Evolutionary conservation across 768 basidiomycete species (phyloP), one percentile per base, ranked within the genome.

Genomic region (Mycena sanguinolenta): DNA sequence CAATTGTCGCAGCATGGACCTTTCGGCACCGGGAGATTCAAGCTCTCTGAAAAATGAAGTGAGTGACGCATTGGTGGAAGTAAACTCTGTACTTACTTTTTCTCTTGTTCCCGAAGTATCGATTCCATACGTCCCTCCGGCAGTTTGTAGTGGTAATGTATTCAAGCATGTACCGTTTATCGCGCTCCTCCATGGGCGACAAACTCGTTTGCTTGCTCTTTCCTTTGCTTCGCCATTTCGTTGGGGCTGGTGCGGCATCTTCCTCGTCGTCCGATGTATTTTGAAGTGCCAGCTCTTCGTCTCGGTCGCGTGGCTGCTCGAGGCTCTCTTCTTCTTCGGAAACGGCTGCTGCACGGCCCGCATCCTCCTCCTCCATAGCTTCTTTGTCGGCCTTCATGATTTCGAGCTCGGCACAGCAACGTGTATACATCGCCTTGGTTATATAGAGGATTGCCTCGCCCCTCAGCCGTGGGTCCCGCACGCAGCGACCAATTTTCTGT

Each of bases 1-100:
- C 73, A 74, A 57, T 71, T 71, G 17, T 74, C 73, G 38, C 73
- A 73, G 34, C 73, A 73, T 2, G 59, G 65, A 3, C 59, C 63
- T 2, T 30, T 30, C 1, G 69, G 53, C 1, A 61, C 53, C 0
- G 44, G 59, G 7, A 38, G 39, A 16, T 12, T 16, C 49, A 69
- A 27, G 9, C 17, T 28, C n/a, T 50, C 67, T 68, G 52, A 17
- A 52, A 39, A 60, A 17, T 16, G 10, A n/a, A n/a, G 46, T 58
- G 1, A 52, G 38, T 8, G 19, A 19, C 21, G 27, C n/a, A n/a
- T 17, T 28, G 25, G 6, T 34, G 32, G 21, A 58, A 17, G 10
- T 23, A 34, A 4, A 2, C 21, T 36, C 8, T 3, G 10, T 17
- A 4, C 65, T 49, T 28, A 73, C 72, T 36, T 49, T 73, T 73